Evolutionary conservation across 768 basidiomycete species (phyloP).

Genomic region (Leucogyrophana mollusca): DNA sequence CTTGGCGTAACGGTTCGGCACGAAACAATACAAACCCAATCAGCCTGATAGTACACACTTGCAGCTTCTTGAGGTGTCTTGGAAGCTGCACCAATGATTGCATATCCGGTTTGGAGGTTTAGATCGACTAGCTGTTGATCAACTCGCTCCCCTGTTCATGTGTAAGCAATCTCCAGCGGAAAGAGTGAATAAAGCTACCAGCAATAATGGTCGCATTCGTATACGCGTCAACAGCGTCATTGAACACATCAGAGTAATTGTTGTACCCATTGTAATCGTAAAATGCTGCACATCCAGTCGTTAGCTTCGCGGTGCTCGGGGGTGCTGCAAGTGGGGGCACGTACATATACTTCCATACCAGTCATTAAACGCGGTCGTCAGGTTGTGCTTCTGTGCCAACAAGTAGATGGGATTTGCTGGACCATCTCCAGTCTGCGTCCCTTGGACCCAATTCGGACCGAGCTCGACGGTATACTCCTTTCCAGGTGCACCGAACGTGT

Average conservation of each 20-base stretch:
- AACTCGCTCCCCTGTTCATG: conserved; percentile 41
- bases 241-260: conserved; percentile 47
- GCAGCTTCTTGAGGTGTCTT: conserved; percentile 45
- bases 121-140: conserved; percentile 45
- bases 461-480: conserved; percentile 47
- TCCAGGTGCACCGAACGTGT: conserved; percentile 38
- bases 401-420: conserved; percentile 59
- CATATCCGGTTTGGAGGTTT: conserved; percentile 53
- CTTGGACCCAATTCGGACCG: conserved; percentile 65
- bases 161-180: not conserved
- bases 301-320: no score
- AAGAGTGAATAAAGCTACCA: conserved; percentile 32
- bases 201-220: conserved; percentile 40
- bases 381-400: conserved; percentile 53
- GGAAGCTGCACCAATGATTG: conserved; percentile 46
- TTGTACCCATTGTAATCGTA: conserved; percentile 51
- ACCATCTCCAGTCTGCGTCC: conserved; percentile 46
- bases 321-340: no score
- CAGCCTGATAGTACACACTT: conserved; percentile 57
- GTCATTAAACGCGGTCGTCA: conserved; percentile 45
- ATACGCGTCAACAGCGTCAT: conserved; percentile 40
- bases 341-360: conserved; percentile 44
- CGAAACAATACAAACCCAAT: conserved; percentile 24
- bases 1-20: not conserved
- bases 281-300: conserved; percentile 49